Evolutionary conservation across 306 rosid species (phyloP).

Genomic region (Chamaecrista fasciculata): DNA sequence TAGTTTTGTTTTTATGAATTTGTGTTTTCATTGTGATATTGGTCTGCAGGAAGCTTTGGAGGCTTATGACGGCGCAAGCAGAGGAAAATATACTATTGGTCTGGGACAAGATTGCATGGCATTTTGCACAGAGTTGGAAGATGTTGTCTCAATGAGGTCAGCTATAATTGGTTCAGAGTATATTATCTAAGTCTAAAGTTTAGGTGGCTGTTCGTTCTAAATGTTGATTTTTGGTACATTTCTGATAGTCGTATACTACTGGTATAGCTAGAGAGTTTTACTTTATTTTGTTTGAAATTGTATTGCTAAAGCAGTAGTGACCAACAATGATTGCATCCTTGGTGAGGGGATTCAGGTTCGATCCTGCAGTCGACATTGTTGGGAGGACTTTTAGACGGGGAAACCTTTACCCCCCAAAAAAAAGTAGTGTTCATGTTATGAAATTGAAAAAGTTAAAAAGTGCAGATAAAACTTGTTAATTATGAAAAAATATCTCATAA

Average conservation of each 20-base stretch:
- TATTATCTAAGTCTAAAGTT: neutral
- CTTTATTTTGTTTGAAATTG: neutral
- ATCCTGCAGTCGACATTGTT: no score
- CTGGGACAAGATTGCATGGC: conserved; percentile 92
- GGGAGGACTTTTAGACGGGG: no score
- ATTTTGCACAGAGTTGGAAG: conserved; percentile 80
- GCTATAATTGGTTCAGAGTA: neutral
- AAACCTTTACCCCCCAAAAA: no score
- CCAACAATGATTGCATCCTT: no score
- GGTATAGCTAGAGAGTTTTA: neutral
- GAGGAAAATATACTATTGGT: conserved; percentile 85
- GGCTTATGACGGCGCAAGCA: conserved; percentile 82
- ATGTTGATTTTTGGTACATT: neutral
- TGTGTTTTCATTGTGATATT: neutral
- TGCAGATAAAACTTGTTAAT: neutral
- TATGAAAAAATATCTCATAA: neutral
- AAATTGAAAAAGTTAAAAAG: neutral
- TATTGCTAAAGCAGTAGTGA: neutral
- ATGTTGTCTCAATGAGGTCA: conserved; percentile 90
- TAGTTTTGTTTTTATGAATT: no score
- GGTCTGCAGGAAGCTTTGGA: conserved; percentile 67
- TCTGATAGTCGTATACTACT: neutral
- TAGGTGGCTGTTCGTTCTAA: neutral
- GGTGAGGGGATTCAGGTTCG: no score
- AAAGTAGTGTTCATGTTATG: neutral